phyloP scores from a whole-genome alignment of 2,329 filamentous ascomycete genomes.

The Metarhizium anisopliae region DNA sequence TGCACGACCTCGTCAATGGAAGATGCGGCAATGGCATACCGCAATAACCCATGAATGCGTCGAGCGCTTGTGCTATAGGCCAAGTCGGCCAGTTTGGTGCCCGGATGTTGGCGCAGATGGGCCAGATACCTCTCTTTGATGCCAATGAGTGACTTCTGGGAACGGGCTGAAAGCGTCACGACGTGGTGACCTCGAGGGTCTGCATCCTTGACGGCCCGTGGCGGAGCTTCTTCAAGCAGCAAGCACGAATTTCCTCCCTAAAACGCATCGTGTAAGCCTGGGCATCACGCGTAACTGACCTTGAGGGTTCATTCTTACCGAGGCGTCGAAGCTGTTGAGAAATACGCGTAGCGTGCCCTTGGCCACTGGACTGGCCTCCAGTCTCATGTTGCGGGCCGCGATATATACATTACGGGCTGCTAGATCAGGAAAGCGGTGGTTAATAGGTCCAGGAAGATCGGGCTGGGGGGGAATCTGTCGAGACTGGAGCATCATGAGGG shows the following conservation, averaged over 20 bases:
- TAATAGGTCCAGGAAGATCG: constrained; percentile 14
- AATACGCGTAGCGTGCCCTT: constrained; percentile 12
- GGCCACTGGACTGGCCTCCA: not conserved
- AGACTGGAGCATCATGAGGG: constrained; percentile 20
- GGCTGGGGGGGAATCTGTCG: constrained; percentile 15
- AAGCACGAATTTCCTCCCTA: constrained; percentile 21
- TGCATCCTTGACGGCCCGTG: not conserved
- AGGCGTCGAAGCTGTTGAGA: constrained; percentile 27
- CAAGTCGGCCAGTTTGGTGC: not conserved
- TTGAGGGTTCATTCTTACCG: constrained; percentile 1
- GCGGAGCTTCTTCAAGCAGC: not conserved
- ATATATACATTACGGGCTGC: constrained; percentile 11
- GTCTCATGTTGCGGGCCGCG: constrained; percentile 25
- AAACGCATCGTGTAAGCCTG: not conserved
- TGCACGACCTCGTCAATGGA: not conserved
- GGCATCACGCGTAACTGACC: not conserved
- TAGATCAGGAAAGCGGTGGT: constrained; percentile 17
- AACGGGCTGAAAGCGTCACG: not conserved
- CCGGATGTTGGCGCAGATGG: not conserved
- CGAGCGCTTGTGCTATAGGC: not conserved
- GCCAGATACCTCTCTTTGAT: not conserved
- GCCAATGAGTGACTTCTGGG: not conserved
- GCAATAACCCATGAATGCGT: not conserved
- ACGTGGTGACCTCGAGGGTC: not conserved
- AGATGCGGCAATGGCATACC: not conserved